phyloP scores from a whole-genome alignment of 2,329 filamentous ascomycete genomes.

The Nothomitra cinnamomea region DNA sequence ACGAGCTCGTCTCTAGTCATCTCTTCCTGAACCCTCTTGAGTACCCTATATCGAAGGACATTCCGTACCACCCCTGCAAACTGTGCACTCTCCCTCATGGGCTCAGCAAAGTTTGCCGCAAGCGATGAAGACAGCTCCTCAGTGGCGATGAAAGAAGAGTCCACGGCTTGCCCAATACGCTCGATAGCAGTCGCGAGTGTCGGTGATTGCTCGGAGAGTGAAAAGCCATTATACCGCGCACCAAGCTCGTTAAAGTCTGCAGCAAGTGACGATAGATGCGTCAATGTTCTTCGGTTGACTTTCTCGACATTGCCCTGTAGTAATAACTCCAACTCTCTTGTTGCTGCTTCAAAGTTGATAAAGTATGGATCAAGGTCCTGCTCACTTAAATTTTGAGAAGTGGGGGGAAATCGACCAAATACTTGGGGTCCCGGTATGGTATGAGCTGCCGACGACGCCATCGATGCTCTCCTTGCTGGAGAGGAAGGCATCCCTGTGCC shows the following conservation, averaged over 20 bases:
- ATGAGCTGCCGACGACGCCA: slow-evolving; percentile 37
- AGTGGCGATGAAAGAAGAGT: slow-evolving; percentile 89
- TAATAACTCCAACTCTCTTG: slow-evolving; percentile 75
- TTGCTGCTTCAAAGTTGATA: slow-evolving; percentile 78
- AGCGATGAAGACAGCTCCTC: slow-evolving; percentile 76
- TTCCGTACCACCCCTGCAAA: slow-evolving; percentile 87
- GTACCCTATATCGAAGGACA: slow-evolving; percentile 73
- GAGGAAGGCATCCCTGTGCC: slow-evolving; percentile 34
- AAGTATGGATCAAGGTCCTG: slow-evolving; percentile 93
- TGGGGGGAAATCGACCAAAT: slow-evolving; percentile 68
- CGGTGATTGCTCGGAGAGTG: slow-evolving; percentile 77
- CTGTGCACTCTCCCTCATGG: slow-evolving; percentile 93
- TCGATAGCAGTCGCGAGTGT: slow-evolving; percentile 87
- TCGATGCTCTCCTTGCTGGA: slow-evolving; percentile 32
- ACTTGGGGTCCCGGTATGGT: slow-evolving; percentile 43
- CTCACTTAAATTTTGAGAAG: slow-evolving; percentile 60
- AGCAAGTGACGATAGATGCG: slow-evolving; percentile 67
- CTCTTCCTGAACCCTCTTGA: slow-evolving; percentile 93
- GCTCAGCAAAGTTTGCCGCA: slow-evolving; percentile 90
- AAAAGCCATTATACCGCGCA: slow-evolving; percentile 93
- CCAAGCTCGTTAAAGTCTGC: slow-evolving; percentile 84
- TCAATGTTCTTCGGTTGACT: slow-evolving; percentile 77
- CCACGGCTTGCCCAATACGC: slow-evolving; percentile 81
- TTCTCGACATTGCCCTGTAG: slow-evolving; percentile 92
- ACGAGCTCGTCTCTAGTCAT: slow-evolving; percentile 87